Conservation (phyloP, 1,284 basidiomycete species). For the Cryptococcus maquisensis region DNA sequence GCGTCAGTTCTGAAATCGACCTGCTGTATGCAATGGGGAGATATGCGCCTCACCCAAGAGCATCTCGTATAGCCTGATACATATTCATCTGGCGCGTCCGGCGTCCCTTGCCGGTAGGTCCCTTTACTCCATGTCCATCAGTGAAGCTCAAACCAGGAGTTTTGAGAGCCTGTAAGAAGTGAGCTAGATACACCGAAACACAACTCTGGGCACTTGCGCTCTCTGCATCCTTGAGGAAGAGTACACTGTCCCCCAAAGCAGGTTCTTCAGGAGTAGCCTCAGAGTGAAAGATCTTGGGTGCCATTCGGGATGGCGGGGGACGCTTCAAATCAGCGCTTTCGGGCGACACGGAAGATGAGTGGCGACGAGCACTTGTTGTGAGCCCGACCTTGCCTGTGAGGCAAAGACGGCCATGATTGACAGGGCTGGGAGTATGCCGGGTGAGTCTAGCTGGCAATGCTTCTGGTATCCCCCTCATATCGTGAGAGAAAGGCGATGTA, state of each 20-base stretch:
- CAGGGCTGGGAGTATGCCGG: not conserved
- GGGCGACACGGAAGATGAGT: not conserved
- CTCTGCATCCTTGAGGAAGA: constrained; percentile 27
- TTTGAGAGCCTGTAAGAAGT: constrained; percentile 54
- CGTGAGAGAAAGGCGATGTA: too few species aligned
- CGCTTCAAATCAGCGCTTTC: not conserved
- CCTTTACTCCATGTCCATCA: constrained; percentile 57
- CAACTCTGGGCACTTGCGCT: constrained; percentile 18
- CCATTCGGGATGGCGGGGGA: not conserved
- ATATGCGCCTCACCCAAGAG: constrained; percentile 61
- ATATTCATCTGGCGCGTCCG: constrained; percentile 87
- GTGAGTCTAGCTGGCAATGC: not conserved
- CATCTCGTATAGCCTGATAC: constrained; percentile 84
- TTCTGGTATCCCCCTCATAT: too few species aligned
- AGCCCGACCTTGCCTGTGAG: not conserved
- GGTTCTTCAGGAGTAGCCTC: constrained; percentile 24
- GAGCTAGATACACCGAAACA: not conserved
- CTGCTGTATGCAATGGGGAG: not conserved
- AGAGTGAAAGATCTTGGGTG: not conserved
- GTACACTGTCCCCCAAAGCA: constrained; percentile 28
- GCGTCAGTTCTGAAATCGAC: not conserved
- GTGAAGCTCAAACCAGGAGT: constrained; percentile 67
- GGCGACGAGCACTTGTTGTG: not conserved
- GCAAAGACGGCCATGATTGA: not conserved
- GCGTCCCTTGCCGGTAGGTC: constrained; percentile 61